These are phyloP conservation scores for Zasmidium citrigriseum DNA, from an alignment of 2,329 filamentous ascomycete genomes.

Conservation along the genomic window DNA sequence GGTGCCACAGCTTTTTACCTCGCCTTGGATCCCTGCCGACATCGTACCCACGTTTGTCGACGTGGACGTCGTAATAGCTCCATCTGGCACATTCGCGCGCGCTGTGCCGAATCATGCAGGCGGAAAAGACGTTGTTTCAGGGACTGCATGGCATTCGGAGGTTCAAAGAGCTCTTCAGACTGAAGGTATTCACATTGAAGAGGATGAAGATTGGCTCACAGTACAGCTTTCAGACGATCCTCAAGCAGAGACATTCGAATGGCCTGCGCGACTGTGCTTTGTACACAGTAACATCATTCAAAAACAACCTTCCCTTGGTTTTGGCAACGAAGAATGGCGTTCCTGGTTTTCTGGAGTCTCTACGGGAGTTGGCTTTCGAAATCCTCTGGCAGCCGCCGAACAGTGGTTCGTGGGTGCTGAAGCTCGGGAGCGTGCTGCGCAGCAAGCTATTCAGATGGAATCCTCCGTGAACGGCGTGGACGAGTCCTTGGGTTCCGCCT, in stretches of 20 bases:
- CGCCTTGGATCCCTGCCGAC: conserved; percentile 9
- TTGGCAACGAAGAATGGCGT: conserved; percentile 20
- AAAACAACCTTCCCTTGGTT: neutral
- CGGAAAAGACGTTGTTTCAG: conserved; percentile 2
- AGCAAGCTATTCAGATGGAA: neutral
- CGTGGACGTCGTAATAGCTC: conserved; percentile 15
- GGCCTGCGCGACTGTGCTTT: conserved; percentile 29
- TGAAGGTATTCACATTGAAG: conserved; percentile 14
- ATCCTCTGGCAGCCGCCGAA: conserved; percentile 30
- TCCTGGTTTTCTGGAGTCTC: conserved; percentile 23
- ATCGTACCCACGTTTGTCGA: neutral
- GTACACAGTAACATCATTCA: neutral
- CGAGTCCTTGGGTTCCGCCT: neutral
- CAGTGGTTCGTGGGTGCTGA: conserved; percentile 28
- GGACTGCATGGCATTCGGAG: conserved; percentile 12
- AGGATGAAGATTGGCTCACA: conserved; percentile 15
- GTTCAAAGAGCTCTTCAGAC: conserved; percentile 12
- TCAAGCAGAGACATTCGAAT: conserved; percentile 15
- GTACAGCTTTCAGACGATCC: conserved; percentile 8
- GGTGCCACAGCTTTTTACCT: conserved; percentile 11
- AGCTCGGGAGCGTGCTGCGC: conserved; percentile 4
- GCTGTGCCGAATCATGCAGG: neutral
- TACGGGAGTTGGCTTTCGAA: conserved; percentile 32
- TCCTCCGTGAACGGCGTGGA: neutral
- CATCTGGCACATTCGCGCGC: conserved; percentile 14